Evolutionary conservation across 2,329 filamentous ascomycete genomes (phyloP).

Genomic region (Xylaria sp.): DNA sequence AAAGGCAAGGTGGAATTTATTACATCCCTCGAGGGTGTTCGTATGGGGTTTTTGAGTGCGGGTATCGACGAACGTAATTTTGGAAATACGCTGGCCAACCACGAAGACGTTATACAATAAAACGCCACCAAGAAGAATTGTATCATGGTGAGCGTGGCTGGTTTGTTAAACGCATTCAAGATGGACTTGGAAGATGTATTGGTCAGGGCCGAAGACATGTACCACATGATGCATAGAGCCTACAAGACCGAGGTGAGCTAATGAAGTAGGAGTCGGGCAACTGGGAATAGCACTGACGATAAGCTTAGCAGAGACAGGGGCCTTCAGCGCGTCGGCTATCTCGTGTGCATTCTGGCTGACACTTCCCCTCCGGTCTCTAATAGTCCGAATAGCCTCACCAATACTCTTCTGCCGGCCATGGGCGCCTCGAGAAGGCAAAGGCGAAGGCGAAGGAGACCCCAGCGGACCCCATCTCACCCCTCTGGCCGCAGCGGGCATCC

Average conservation of each 20-base stretch:
- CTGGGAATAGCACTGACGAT: constrained; percentile 70
- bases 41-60: constrained; percentile 84
- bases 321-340: constrained; percentile 88
- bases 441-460: constrained; percentile 40
- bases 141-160: constrained; percentile 88
- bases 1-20: constrained; percentile 90
- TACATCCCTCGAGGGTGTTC: constrained; percentile 81
- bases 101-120: constrained; percentile 84
- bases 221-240: constrained; percentile 91
- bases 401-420: constrained; percentile 80
- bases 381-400: constrained; percentile 85
- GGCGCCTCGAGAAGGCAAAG: constrained; percentile 41
- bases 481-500: constrained; percentile 49
- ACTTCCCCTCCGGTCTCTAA: constrained; percentile 82
- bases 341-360: constrained; percentile 94
- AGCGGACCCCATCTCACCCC: constrained; percentile 47
- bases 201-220: constrained; percentile 92
- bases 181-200: constrained; percentile 99
- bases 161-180: constrained; percentile 88
- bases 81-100: constrained; percentile 78
- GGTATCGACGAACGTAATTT: constrained; percentile 76
- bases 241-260: constrained; percentile 56
- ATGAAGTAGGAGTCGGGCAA: constrained; percentile 27
- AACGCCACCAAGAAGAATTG: constrained; percentile 94
- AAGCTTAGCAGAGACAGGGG: constrained; percentile 87